These are phyloP conservation scores for Pistacia atlantica DNA, from an alignment of 345 rosid species.

Conservation along the genomic window DNA sequence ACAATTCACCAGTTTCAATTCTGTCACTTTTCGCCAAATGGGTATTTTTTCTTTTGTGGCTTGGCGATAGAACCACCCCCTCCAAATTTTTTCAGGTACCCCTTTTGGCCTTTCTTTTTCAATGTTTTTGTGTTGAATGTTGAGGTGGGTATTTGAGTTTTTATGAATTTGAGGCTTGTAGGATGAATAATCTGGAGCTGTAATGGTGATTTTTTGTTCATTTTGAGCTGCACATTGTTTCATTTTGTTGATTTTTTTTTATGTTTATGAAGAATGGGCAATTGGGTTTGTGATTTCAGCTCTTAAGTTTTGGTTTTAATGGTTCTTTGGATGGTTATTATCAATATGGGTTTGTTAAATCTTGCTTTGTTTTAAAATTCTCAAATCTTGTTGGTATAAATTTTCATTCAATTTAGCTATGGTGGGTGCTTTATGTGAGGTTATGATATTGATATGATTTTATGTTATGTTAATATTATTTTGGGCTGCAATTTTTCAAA, in stretches of 20 bases:
- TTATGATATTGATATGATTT: background rate
- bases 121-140: background rate
- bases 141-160: conserved; percentile 16
- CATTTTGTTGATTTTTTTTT: background rate
- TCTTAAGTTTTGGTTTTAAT: background rate
- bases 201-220: background rate
- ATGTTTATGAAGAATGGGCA: background rate
- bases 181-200: conserved; percentile 8
- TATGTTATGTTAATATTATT: background rate
- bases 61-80: conserved; percentile 25
- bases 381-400: conserved; percentile 10
- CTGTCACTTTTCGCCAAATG: conserved; percentile 22
- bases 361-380: background rate
- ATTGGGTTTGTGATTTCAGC: conserved; percentile 20
- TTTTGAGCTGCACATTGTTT: conserved; percentile 26
- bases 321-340: background rate
- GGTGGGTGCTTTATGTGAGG: background rate
- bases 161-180: background rate
- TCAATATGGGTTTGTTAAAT: conserved; percentile 14
- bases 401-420: conserved; percentile 18
- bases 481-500: conserved; percentile 13
- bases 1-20: conserved; percentile 17
- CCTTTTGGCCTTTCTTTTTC: background rate
- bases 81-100: conserved; percentile 27
- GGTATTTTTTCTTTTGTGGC: conserved; percentile 22